Conservation (phyloP, 306 rosid genomes). For the Fragaria iinumae region DNA sequence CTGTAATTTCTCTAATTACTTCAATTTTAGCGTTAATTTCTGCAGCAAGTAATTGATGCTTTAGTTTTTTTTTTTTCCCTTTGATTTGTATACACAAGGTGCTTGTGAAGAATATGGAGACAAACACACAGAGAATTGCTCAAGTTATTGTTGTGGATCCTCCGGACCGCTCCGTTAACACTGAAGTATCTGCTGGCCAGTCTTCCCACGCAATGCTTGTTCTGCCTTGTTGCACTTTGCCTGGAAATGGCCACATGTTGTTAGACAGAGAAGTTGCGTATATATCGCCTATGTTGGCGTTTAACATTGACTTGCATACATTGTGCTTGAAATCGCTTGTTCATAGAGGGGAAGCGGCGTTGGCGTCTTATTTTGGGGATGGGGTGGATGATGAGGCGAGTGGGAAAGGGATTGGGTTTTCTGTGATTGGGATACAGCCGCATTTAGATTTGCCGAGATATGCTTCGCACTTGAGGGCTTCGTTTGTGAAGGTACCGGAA, state of each 20-base stretch:
- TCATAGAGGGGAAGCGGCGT: conserved; percentile 47
- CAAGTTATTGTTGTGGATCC: conserved; percentile 79
- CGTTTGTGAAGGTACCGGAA: conserved; percentile 80
- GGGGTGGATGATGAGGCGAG: conserved; percentile 35
- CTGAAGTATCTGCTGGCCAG: conserved; percentile 30
- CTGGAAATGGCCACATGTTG: conserved; percentile 24
- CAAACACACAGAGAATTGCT: conserved; percentile 53
- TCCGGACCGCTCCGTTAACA: conserved; percentile 33
- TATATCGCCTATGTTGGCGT: conserved; percentile 74
- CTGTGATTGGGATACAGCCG: conserved; percentile 46
- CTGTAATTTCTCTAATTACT: background rate
- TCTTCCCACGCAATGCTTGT: conserved; percentile 51
- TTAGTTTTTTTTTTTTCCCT: too few relatives aligned
- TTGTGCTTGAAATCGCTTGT: conserved; percentile 69
- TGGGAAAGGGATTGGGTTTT: conserved; percentile 31
- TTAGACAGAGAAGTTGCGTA: conserved; percentile 51
- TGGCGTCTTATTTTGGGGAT: conserved; percentile 63
- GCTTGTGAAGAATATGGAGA: conserved; percentile 64
- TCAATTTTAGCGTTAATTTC: background rate
- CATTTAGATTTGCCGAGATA: conserved; percentile 48
- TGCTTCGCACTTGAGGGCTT: conserved; percentile 78
- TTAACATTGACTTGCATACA: conserved; percentile 76
- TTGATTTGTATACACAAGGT: conserved; percentile 40
- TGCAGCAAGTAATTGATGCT: background rate
- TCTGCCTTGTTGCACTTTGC: conserved; percentile 63